Conservation (phyloP, 1,284 basidiomycete species). For the Boletus hoseneyae region DNA sequence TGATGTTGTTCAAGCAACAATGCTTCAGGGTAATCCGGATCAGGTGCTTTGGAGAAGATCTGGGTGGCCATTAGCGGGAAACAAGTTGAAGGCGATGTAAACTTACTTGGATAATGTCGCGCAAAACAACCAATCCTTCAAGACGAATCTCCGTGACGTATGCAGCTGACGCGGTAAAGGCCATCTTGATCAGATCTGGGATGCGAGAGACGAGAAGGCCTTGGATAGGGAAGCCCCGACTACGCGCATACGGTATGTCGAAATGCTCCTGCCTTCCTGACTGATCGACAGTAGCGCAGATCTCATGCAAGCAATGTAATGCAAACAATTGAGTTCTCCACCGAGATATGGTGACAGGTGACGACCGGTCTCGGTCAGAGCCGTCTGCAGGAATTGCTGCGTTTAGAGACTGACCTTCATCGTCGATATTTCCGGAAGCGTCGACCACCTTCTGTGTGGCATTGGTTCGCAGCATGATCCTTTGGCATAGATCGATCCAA, state of each 20-base stretch:
- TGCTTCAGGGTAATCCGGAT: constrained; percentile 90
- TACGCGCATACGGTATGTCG: constrained; percentile 65
- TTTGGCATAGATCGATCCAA: constrained; percentile 97
- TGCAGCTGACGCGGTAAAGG: constrained; percentile 95
- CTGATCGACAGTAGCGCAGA: constrained; percentile 73
- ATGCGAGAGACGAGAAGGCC: constrained; percentile 78
- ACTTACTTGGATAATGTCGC: constrained; percentile 87
- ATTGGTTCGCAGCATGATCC: constrained; percentile 90
- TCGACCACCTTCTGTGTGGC: constrained; percentile 74
- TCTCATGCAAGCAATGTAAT: constrained; percentile 87
- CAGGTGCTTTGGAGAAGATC: constrained; percentile 84
- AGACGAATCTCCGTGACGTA: constrained; percentile 94
- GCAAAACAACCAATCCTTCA: constrained; percentile 87
- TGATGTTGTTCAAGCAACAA: constrained; percentile 97
- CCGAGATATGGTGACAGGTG: constrained; percentile 60
- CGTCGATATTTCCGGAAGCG: constrained; percentile 71
- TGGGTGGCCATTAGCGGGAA: constrained; percentile 32
- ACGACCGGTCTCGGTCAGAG: constrained; percentile 34
- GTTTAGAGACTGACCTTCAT: constrained; percentile 89
- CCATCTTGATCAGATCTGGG: constrained; percentile 94
- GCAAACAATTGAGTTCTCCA: constrained; percentile 99
- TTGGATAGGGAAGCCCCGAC: constrained; percentile 42
- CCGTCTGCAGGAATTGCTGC: constrained; percentile 40
- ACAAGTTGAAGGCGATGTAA: background rate
- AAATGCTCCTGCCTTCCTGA: constrained; percentile 82